phyloP scores from a whole-genome alignment of 371 early-diverging fungal genomes.

The Polyrhizophydium stewartii region DNA sequence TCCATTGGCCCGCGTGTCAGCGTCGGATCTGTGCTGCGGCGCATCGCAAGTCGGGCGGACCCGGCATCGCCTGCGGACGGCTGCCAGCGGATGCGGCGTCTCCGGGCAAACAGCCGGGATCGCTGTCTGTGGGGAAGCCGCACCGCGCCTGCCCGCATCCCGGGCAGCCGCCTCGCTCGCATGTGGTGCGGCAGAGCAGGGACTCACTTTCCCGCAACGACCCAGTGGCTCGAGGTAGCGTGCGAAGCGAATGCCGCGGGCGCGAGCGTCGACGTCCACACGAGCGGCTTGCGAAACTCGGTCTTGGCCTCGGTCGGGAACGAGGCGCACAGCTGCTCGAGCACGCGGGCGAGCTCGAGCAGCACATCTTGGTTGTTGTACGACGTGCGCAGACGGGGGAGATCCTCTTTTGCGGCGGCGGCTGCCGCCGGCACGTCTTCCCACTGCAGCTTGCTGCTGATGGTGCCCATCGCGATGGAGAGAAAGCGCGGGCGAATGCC shows the following conservation, averaged over 20 bases:
- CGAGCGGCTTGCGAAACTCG: slow-evolving; percentile 37
- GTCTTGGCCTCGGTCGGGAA: slow-evolving; percentile 36
- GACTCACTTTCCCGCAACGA: slow-evolving; percentile 3
- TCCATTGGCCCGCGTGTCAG: too few species aligned
- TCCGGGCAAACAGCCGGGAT: too few species aligned
- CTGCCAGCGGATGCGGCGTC: too few species aligned
- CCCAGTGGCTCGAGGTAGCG: slow-evolving; percentile 15
- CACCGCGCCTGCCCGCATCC: too few species aligned
- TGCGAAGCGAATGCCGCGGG: slow-evolving; percentile 23
- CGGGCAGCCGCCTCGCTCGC: too few species aligned
- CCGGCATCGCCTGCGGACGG: too few species aligned
- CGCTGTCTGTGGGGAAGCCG: too few species aligned
- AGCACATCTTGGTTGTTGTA: slow-evolving; percentile 35
- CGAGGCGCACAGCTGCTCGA: slow-evolving; percentile 33
- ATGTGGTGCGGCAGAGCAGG: too few species aligned
- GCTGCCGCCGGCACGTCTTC: neutral
- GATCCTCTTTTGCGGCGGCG: neutral
- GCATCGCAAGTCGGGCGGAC: too few species aligned
- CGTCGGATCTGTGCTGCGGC: too few species aligned
- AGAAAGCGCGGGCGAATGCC: too few species aligned
- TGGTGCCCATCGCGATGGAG: neutral
- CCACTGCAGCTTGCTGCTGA: neutral
- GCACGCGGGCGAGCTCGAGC: slow-evolving; percentile 32
- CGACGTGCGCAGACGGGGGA: slow-evolving; percentile 26
- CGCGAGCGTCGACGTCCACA: slow-evolving; percentile 30